These are phyloP conservation scores for Paramecium sonneborni DNA, from an alignment of 73 alveolate species.

Conservation along the genomic window DNA sequence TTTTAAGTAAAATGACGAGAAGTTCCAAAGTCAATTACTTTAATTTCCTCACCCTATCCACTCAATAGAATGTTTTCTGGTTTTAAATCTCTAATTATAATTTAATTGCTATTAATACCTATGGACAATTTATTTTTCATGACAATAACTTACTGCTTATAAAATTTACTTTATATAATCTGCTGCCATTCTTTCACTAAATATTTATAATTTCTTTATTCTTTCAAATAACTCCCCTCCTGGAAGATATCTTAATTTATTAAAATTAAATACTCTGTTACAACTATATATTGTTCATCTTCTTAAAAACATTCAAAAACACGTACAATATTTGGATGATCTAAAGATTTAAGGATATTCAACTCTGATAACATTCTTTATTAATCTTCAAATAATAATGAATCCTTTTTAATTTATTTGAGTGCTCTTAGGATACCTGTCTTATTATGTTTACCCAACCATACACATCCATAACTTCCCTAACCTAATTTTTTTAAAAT, in stretches of 20 bases:
- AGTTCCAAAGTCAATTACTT: constrained; percentile 94
- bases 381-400: constrained; percentile 13
- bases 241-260: constrained; percentile 12
- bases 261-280: constrained; percentile 58
- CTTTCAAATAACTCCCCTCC: constrained; percentile 86
- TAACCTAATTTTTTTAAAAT: not conserved
- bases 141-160: constrained; percentile 80
- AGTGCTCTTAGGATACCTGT: constrained; percentile 63
- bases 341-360: constrained; percentile 18
- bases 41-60: constrained; percentile 68
- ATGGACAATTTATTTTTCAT: constrained; percentile 73
- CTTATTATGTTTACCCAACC: constrained; percentile 82
- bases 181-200: constrained; percentile 80
- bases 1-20: constrained; percentile 72
- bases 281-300: constrained; percentile 48
- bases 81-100: constrained; percentile 74
- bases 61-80: constrained; percentile 80
- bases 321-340: constrained; percentile 74
- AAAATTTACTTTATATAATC: constrained; percentile 74
- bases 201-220: constrained; percentile 63
- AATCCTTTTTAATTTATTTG: not conserved
- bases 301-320: constrained; percentile 70
- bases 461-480: constrained; percentile 85
- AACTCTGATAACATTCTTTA: constrained; percentile 52
- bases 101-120: not conserved